A percentile compares a stretch with the other conserved stretches of the same genome.
Conservation (phyloP, 2,329 filamentous ascomycete genomes). For the Apiospora koreana region DNA sequence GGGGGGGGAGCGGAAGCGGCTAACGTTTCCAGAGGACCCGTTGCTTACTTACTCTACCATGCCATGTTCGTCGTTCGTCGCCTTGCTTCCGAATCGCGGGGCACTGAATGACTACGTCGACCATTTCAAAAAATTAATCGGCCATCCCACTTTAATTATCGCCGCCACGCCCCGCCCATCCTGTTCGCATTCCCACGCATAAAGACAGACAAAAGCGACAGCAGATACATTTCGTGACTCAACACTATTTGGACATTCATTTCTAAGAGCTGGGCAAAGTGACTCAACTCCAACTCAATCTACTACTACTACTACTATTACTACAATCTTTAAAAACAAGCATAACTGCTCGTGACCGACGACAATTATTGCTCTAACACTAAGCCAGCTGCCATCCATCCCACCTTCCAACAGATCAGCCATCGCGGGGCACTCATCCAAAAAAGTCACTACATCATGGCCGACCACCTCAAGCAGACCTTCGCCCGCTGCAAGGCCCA, state of each 20-base stretch:
- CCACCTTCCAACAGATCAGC: not conserved
- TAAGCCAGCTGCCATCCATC: not conserved
- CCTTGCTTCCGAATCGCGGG: not conserved
- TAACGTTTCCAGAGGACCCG: not conserved
- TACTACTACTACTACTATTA: no score
- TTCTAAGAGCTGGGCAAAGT: not conserved
- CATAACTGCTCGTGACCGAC: not conserved
- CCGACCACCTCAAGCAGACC: constrained; percentile 50
- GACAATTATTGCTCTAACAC: not conserved
- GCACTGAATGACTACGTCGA: constrained; percentile 3
- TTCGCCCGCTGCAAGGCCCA: constrained; percentile 62
- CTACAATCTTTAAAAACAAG: not conserved
- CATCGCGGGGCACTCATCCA: not conserved
- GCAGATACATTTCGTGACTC: not conserved
- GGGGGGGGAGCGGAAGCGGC: not conserved
- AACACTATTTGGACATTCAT: not conserved
- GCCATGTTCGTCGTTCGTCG: not conserved
- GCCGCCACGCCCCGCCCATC: not conserved
- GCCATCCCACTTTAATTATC: constrained; percentile 6
- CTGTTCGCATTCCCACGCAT: not conserved
- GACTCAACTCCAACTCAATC: not conserved
- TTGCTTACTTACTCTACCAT: not conserved
- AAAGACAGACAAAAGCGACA: not conserved
- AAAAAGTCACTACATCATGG: constrained; percentile 8
- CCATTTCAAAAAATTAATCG: constrained; percentile 1